Percentiles rank a stretch among this genome's conserved stretches.
Evolutionary conservation across 2,329 filamentous ascomycete species (phyloP).

Genomic region (Penicillium sp.): DNA sequence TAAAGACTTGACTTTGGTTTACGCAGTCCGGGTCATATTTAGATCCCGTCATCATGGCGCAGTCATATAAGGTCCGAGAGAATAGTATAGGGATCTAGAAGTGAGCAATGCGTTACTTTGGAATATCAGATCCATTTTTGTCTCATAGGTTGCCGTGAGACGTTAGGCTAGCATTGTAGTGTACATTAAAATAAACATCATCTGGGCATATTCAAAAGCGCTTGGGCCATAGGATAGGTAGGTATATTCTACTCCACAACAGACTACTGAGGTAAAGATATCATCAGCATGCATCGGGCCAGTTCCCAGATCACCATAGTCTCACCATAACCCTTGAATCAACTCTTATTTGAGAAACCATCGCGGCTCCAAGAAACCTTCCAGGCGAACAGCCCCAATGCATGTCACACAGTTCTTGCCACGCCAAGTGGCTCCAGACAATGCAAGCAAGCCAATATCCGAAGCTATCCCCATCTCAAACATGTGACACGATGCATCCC

Average conservation of each 20-base stretch:
- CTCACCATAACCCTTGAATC: neutral
- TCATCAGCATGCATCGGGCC: neutral
- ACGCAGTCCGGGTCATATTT: conserved; percentile 1
- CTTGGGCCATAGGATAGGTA: neutral
- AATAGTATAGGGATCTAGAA: neutral
- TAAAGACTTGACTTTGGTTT: neutral
- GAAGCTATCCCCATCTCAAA: neutral
- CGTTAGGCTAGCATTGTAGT: neutral
- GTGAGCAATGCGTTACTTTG: neutral
- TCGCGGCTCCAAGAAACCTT: neutral
- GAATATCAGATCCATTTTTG: neutral
- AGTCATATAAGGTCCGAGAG: neutral
- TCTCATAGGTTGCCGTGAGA: neutral
- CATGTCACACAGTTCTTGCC: conserved; percentile 7
- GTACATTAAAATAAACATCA: neutral
- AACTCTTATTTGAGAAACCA: neutral
- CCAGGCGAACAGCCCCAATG: neutral
- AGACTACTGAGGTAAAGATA: no score
- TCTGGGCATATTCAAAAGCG: neutral
- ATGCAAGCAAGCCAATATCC: neutral
- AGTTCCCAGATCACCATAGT: neutral
- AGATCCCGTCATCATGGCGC: neutral
- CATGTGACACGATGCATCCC: conserved; percentile 8
- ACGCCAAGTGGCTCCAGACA: conserved; percentile 5
- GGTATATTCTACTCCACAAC: neutral